A percentile compares a stretch with the other conserved stretches of the same genome.
These are phyloP conservation scores for Cucumis hystrix DNA, from an alignment of 306 rosid genomes.

Conservation along the genomic window DNA sequence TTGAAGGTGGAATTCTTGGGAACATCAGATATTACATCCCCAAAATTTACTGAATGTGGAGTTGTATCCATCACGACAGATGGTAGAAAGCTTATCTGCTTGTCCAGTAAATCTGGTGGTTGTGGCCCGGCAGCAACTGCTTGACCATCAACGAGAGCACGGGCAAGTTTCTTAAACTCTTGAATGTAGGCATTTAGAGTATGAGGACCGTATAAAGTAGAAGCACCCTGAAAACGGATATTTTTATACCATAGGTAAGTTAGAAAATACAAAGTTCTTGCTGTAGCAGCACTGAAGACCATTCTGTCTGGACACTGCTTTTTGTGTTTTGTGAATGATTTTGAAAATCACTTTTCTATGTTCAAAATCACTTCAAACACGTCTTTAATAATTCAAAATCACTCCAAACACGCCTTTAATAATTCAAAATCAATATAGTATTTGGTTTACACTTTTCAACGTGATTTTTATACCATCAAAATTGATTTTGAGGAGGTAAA, in stretches of 20 bases:
- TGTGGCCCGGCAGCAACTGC: constrained; percentile 51
- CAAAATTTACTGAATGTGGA: constrained; percentile 52
- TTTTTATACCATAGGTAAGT: background rate
- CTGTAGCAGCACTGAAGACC: background rate
- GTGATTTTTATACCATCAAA: too few species aligned
- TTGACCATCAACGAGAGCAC: constrained; percentile 26
- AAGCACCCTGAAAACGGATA: constrained; percentile 50
- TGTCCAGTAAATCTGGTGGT: constrained; percentile 65
- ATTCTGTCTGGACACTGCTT: background rate
- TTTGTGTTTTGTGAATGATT: too few species aligned
- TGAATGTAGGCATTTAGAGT: constrained; percentile 76
- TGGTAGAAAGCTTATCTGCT: constrained; percentile 66
- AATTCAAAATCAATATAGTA: too few species aligned
- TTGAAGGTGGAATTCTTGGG: constrained; percentile 56
- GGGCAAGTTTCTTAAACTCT: constrained; percentile 79
- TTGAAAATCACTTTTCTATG: too few species aligned
- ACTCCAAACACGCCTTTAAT: too few species aligned
- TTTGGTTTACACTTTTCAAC: too few species aligned
- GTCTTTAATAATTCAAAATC: too few species aligned
- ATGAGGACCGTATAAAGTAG: constrained; percentile 85
- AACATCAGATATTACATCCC: constrained; percentile 53
- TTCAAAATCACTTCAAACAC: too few species aligned
- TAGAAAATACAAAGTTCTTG: background rate
- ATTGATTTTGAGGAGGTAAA: too few species aligned
- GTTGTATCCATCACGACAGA: constrained; percentile 66